Evolutionary conservation across 768 basidiomycete genomes (phyloP).

Genomic region (Amyloporia xantha): DNA sequence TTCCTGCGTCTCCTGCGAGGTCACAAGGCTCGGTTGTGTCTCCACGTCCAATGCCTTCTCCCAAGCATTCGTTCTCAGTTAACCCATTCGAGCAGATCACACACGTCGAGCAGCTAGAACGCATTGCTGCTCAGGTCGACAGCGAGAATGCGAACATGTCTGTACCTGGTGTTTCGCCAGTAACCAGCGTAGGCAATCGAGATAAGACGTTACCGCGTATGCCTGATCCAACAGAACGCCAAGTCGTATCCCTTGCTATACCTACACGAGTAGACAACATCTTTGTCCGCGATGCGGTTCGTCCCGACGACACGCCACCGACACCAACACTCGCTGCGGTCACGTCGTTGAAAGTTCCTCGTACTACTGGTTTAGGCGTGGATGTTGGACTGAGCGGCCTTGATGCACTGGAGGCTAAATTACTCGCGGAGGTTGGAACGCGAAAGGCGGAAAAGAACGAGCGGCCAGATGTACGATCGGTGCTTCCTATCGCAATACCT

Average conservation of each 20-base stretch:
- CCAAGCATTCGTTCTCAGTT: conserved; percentile 48
- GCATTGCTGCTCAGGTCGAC: conserved; percentile 59
- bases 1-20: neutral
- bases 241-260: conserved; percentile 7
- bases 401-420: conserved; percentile 63
- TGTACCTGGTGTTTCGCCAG: conserved; percentile 7
- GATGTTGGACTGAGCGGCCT: conserved; percentile 48
- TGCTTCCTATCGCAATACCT: conserved; percentile 36
- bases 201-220: conserved; percentile 64
- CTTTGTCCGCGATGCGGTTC: conserved; percentile 19
- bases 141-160: conserved; percentile 23
- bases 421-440: conserved; percentile 71
- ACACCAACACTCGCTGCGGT: conserved; percentile 27
- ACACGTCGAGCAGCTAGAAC: conserved; percentile 63
- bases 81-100: conserved; percentile 33
- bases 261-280: conserved; percentile 26
- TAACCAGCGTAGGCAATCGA: conserved; percentile 2
- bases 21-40: conserved; percentile 33
- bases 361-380: conserved; percentile 5
- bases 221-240: conserved; percentile 34
- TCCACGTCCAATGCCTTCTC: conserved; percentile 64
- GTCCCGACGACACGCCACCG: conserved; percentile 13
- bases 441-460: conserved; percentile 31
- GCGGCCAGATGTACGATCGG: conserved; percentile 29
- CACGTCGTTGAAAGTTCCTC: conserved; percentile 22